phyloP scores from a whole-genome alignment of 225 moss, liverwort and hornwort genomes.

The Marchantia polymorpha region DNA sequence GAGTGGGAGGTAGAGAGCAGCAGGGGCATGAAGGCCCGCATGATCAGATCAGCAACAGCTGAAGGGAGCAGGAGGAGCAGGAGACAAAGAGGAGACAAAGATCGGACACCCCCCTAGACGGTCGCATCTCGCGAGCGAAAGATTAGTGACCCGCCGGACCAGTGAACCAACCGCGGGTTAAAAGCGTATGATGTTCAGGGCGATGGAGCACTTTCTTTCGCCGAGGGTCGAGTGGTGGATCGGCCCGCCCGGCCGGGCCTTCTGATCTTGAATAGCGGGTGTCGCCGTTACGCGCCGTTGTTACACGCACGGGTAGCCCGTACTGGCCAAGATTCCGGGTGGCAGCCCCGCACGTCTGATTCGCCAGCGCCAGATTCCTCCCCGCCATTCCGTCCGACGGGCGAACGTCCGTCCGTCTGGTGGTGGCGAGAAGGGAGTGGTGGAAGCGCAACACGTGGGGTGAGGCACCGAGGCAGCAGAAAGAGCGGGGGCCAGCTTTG shows the following conservation, averaged over 20 bases:
- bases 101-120: conserved; percentile 11
- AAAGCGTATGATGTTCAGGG: not conserved
- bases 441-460: conserved; percentile 5
- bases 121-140: not conserved
- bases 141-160: not conserved
- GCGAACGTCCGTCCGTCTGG: not conserved
- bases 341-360: conserved; percentile 16
- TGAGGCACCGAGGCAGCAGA: not conserved
- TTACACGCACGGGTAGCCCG: conserved; percentile 20
- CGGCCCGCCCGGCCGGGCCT: not conserved
- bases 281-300: conserved; percentile 21
- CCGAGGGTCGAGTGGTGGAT: not conserved
- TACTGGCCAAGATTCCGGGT: conserved; percentile 17
- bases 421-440: not conserved
- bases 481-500: not conserved
- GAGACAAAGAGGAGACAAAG: conserved; percentile 21
- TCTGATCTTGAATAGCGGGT: not conserved
- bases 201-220: not conserved
- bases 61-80: not conserved
- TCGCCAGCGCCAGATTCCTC: not conserved
- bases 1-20: not conserved
- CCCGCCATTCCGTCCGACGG: not conserved
- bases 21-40: not conserved
- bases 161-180: not conserved
- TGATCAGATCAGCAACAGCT: not conserved